Percentiles rank a stretch among this genome's conserved stretches.
These are phyloP conservation scores for Xylariaceae sp. DNA, from an alignment of 2,329 filamentous ascomycete genomes.

Conservation along the genomic window DNA sequence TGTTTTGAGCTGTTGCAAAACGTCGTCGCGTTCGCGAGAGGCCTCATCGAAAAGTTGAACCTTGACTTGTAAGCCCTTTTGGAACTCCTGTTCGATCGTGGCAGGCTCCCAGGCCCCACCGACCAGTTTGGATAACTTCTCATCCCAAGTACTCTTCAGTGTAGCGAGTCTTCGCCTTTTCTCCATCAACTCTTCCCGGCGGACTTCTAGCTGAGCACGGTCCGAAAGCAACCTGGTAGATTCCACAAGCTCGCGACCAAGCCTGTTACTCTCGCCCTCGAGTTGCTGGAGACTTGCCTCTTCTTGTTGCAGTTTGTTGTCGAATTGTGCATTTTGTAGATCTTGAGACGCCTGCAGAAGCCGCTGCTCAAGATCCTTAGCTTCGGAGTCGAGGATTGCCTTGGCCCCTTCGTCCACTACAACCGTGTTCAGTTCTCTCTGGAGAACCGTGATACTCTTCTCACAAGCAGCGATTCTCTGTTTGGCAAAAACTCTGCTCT, in stretches of 20 bases:
- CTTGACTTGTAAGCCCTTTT: constrained; percentile 57
- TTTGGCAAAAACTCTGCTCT: constrained; percentile 69
- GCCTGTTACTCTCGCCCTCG: constrained; percentile 66
- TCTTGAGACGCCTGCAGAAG: constrained; percentile 61
- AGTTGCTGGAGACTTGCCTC: constrained; percentile 63
- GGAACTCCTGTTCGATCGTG: constrained; percentile 67
- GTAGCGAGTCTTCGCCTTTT: constrained; percentile 72
- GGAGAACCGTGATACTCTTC: constrained; percentile 60
- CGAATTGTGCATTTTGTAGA: constrained; percentile 62
- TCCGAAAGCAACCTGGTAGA: constrained; percentile 77
- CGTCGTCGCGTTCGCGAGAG: constrained; percentile 65
- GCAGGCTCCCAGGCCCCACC: constrained; percentile 64
- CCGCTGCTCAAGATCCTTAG: constrained; percentile 62
- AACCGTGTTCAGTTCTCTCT: constrained; percentile 67
- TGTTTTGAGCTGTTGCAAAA: constrained; percentile 69
- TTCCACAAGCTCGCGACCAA: constrained; percentile 78
- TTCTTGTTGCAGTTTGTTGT: constrained; percentile 63
- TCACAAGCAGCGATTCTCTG: constrained; percentile 72
- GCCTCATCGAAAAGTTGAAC: constrained; percentile 57
- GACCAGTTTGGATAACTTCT: constrained; percentile 63
- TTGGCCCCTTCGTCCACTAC: constrained; percentile 81
- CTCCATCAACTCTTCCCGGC: constrained; percentile 74
- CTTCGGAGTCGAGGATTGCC: constrained; percentile 68
- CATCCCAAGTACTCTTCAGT: constrained; percentile 68
- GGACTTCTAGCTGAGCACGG: constrained; percentile 75